Conservation (phyloP, 1,139 yeast genomes). For the Hemisphaericaspora xylofermentans region DNA sequence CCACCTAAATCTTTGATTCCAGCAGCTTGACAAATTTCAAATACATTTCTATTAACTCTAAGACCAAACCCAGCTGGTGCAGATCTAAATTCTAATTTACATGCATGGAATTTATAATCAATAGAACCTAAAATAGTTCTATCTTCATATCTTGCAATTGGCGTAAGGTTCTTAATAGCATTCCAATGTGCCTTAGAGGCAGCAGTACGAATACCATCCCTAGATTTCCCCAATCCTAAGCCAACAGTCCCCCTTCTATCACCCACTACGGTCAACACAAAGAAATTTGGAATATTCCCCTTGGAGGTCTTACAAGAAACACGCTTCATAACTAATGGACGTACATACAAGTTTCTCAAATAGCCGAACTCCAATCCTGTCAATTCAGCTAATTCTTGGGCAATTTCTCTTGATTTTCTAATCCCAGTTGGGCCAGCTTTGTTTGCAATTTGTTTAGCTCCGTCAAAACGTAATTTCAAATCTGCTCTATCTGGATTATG, state of each 20-base stretch:
- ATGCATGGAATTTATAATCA: constrained; percentile 84
- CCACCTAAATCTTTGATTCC: constrained; percentile 95
- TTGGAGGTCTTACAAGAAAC: constrained; percentile 92
- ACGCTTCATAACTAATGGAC: constrained; percentile 70
- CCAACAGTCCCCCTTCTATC: constrained; percentile 94
- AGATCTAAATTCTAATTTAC: constrained; percentile 74
- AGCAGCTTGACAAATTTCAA: constrained; percentile 89
- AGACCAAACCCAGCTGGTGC: constrained; percentile 95
- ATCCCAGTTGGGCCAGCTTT: constrained; percentile 16
- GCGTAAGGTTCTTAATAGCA: constrained; percentile 82
- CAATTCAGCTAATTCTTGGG: constrained; percentile 60
- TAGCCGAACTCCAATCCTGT: constrained; percentile 75
- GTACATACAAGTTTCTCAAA: constrained; percentile 61
- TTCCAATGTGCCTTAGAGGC: constrained; percentile 88
- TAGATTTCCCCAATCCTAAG: constrained; percentile 90
- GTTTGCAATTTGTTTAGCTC: constrained; percentile 10
- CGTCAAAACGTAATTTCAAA: constrained; percentile 36
- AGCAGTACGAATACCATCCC: constrained; percentile 76
- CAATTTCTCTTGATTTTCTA: constrained; percentile 33
- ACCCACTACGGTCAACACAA: constrained; percentile 87
- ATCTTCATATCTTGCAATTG: constrained; percentile 84
- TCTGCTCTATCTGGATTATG: constrained; percentile 43
- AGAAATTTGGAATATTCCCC: constrained; percentile 87
- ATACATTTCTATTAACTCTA: constrained; percentile 86
- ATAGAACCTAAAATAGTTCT: constrained; percentile 89